These are phyloP conservation scores for Ustilago crameri DNA, from an alignment of 1,284 basidiomycete species.

Conservation along the genomic window DNA sequence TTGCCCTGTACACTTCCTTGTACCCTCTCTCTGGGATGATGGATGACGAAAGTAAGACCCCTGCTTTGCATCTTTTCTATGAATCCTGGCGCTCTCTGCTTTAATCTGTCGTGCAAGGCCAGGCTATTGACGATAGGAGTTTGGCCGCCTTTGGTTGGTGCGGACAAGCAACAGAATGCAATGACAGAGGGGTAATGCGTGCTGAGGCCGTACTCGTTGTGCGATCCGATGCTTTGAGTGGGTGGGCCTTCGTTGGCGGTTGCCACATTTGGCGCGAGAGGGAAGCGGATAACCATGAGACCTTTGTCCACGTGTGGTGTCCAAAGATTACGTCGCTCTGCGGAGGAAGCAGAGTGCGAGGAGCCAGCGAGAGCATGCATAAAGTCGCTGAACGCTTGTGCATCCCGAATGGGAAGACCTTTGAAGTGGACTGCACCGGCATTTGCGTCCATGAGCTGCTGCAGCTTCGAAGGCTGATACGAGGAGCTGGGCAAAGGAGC, in stretches of 20 bases:
- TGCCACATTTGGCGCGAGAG: slow-evolving; percentile 44
- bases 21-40: slow-evolving; percentile 44
- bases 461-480: slow-evolving; percentile 25
- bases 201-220: slow-evolving; percentile 52
- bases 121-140: slow-evolving; percentile 52
- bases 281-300: slow-evolving; percentile 44
- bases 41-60: slow-evolving; percentile 47
- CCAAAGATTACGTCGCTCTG: slow-evolving; percentile 11
- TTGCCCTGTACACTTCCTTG: slow-evolving; percentile 44
- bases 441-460: slow-evolving; percentile 26
- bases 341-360: neutral
- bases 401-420: slow-evolving; percentile 32
- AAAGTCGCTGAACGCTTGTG: slow-evolving; percentile 45
- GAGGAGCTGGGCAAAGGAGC: slow-evolving; percentile 10
- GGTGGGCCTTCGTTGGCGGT: slow-evolving; percentile 53
- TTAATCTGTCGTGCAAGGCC: slow-evolving; percentile 41
- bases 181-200: slow-evolving; percentile 48
- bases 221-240: slow-evolving; percentile 41
- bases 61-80: slow-evolving; percentile 19
- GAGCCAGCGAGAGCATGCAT: slow-evolving; percentile 37
- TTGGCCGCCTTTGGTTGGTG: slow-evolving; percentile 39
- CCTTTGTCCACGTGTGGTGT: slow-evolving; percentile 46
- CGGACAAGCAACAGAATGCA: slow-evolving; percentile 47
- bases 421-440: slow-evolving; percentile 49
- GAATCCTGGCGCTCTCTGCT: slow-evolving; percentile 22